Percentiles rank a stretch among this genome's conserved stretches.
Evolutionary conservation across 305 asterid species (phyloP).

Genomic region (Lippia alba): DNA sequence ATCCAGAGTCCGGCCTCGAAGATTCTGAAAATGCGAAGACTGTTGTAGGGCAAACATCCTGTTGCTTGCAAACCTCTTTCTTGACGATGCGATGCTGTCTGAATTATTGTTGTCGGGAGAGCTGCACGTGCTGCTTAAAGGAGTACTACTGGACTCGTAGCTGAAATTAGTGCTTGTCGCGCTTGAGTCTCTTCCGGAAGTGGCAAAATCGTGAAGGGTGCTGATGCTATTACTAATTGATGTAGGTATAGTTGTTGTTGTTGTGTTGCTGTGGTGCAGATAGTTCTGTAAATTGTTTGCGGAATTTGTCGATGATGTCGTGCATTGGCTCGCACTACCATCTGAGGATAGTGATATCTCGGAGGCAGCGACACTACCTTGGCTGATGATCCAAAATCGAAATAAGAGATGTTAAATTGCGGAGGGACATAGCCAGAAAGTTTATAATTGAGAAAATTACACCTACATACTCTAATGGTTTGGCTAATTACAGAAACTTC

Average conservation of each 20-base stretch:
- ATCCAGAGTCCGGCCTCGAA: slow-evolving; percentile 19
- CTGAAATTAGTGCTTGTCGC: slow-evolving; percentile 16
- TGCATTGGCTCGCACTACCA: background rate
- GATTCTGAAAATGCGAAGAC: slow-evolving; percentile 22
- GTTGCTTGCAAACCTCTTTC: background rate
- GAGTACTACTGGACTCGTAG: slow-evolving; percentile 14
- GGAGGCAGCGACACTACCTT: background rate
- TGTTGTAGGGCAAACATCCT: slow-evolving; percentile 24
- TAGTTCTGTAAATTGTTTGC: slow-evolving; percentile 21
- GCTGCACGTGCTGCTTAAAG: slow-evolving; percentile 8
- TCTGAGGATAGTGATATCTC: background rate
- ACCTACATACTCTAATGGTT: too few species aligned
- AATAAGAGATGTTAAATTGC: background rate
- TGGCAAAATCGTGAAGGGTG: slow-evolving; percentile 2
- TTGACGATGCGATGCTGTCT: too few species aligned
- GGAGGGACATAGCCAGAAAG: too few species aligned
- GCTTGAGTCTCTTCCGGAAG: slow-evolving; percentile 26
- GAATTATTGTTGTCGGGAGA: slow-evolving; percentile 13
- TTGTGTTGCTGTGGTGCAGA: slow-evolving; percentile 10
- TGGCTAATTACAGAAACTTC: too few species aligned
- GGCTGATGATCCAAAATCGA: background rate
- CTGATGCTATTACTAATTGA: slow-evolving; percentile 30
- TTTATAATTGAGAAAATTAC: too few species aligned
- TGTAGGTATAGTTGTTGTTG: slow-evolving; percentile 32
- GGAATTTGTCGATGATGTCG: background rate